A percentile compares a stretch with the other conserved stretches of the same genome.
phyloP scores from a whole-genome alignment of 75 land plant species.

The Isoetes taiwanensis region DNA sequence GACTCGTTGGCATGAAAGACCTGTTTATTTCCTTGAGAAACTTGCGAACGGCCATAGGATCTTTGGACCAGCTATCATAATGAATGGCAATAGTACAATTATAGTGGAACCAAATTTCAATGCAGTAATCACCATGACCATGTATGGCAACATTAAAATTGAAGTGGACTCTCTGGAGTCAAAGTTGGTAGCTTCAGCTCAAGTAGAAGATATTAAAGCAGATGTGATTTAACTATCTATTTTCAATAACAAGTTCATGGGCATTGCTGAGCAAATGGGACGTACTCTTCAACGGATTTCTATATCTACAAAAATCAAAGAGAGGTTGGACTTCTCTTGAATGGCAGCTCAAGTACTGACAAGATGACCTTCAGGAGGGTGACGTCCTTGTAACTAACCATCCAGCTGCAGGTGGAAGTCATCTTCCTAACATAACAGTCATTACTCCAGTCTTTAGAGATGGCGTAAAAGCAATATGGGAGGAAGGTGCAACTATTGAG shows the following conservation, averaged over 20 bases:
- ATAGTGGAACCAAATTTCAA: background rate
- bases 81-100: slow-evolving; percentile 5
- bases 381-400: slow-evolving; percentile 1
- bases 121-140: background rate
- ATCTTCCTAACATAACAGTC: slow-evolving; percentile 2
- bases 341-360: background rate
- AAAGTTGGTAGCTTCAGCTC: too few species aligned
- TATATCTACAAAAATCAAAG: slow-evolving; percentile 4
- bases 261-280: slow-evolving; percentile 8
- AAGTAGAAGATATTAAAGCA: too few species aligned
- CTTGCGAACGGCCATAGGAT: background rate
- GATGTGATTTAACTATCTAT: background rate
- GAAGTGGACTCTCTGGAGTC: background rate
- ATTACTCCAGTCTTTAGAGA: background rate
- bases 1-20: background rate
- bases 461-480: background rate
- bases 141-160: background rate
- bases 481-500: slow-evolving; percentile 1
- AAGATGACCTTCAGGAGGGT: background rate
- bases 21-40: background rate
- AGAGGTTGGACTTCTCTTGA: slow-evolving; percentile 3
- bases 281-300: background rate
- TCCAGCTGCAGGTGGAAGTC: slow-evolving; percentile 6
- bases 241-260: slow-evolving; percentile 8
- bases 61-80: background rate